Percentiles rank a stretch among this genome's conserved stretches.
phyloP scores from a whole-genome alignment of 371 early-diverging fungal genomes.

The Choanephora cucurbitarum region DNA sequence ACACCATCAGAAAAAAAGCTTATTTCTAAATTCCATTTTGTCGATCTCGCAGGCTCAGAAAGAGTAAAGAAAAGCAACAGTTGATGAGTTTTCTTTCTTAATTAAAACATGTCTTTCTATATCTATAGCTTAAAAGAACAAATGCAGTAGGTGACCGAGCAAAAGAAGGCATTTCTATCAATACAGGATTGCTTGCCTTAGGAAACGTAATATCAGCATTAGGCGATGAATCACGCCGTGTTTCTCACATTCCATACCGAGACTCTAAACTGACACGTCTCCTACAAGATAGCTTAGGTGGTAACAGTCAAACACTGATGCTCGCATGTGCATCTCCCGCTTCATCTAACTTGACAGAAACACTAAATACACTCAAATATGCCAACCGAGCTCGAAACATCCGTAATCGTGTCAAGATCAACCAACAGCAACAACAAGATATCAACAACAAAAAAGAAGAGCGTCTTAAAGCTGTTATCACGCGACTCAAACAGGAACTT shows the following conservation, averaged over 20 bases:
- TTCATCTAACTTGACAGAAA: slow-evolving; percentile 79
- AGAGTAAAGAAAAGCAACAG: slow-evolving; percentile 18
- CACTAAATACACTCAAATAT: slow-evolving; percentile 89
- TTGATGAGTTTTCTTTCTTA: no score
- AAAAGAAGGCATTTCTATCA: slow-evolving; percentile 96
- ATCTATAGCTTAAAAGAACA: slow-evolving; percentile 79
- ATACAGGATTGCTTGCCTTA: slow-evolving; percentile 92
- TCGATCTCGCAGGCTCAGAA: slow-evolving; percentile 98
- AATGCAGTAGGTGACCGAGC: slow-evolving; percentile 88
- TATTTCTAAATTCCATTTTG: slow-evolving; percentile 92
- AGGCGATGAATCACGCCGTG: slow-evolving; percentile 74
- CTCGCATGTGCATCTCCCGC: slow-evolving; percentile 88
- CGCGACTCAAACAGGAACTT: slow-evolving; percentile 39
- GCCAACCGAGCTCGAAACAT: slow-evolving; percentile 88
- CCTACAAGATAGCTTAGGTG: slow-evolving; percentile 94
- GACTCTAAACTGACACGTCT: slow-evolving; percentile 96
- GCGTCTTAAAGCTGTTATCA: slow-evolving; percentile 33
- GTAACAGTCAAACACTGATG: slow-evolving; percentile 89
- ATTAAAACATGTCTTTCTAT: not conserved
- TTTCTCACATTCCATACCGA: slow-evolving; percentile 90
- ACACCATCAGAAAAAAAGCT: slow-evolving; percentile 4
- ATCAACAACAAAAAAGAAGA: slow-evolving; percentile 7
- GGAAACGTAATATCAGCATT: slow-evolving; percentile 98
- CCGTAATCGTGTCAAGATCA: slow-evolving; percentile 67
- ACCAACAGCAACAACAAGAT: slow-evolving; percentile 28